Base-by-base conservation (phyloP, 2,329 filamentous ascomycete species). In the Aaosphaeria pasadenensis region DNA sequence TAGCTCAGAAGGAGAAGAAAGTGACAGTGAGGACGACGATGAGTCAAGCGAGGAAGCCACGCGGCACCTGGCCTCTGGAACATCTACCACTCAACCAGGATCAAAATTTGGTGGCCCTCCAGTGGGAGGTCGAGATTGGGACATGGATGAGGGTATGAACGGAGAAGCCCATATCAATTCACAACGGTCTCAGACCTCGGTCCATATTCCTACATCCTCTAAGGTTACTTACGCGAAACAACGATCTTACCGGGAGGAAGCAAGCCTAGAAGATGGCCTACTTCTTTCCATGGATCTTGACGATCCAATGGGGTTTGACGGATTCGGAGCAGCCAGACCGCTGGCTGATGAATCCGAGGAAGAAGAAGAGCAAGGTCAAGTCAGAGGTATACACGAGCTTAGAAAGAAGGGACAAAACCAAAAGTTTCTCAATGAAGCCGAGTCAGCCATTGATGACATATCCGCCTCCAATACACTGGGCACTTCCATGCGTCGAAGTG, bases 321-420 rank as follows among this genome's bases (percentile, higher is more conserved):
- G 43, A 57, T n/a, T 60, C 65, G 36, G 58, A 40, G 11, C 53
- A 4, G 48, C 55, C 9, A 48, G 57, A 31, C 45, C 33, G 9
- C 9, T 9, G 33, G n/a, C 7, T 36, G n/a, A 68, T 42, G 52
- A 66, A 11, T 72, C 77, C 5, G 74, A 77, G 6, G 75, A 77
- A 35, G 69, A 66, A 2, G 64, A 64, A 6, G 54, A 44, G 43
- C 51, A 42, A 57, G 68, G 47, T 58, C 71, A 58, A 69, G 73
- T 83, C 42, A 76, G 80, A 49, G 82, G 78, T 47, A 81, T 85
- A 29, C 82, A 86, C 53, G 83, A 86, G 60, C 72, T 86, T 32
- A 75, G 82, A 47, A 79, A 79, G 38, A 75, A 79, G 44, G 83
- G 83, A 2, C 74, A 77, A 31, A 82, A 82, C 52, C 74, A 74